Conservation (phyloP, 768 basidiomycete genomes). For the Phylloporus arenicola region DNA sequence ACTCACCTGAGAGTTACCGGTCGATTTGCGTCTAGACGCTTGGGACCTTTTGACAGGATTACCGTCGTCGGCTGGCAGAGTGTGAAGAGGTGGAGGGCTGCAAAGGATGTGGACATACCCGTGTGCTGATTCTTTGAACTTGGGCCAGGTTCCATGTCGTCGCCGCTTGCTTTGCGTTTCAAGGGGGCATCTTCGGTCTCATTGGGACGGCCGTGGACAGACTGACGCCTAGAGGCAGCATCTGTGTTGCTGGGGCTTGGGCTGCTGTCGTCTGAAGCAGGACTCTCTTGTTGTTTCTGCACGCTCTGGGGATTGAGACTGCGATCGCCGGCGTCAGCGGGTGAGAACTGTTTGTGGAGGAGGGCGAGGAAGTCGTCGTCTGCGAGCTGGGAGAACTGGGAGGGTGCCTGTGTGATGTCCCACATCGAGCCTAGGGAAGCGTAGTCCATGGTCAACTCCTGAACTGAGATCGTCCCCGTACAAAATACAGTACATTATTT, state of each 20-base stretch:
- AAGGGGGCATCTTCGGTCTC: constrained; percentile 45
- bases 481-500: not conserved
- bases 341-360: constrained; percentile 69
- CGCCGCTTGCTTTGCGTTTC: constrained; percentile 75
- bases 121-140: constrained; percentile 63
- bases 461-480: constrained; percentile 5
- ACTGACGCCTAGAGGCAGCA: constrained; percentile 17
- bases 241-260: constrained; percentile 58
- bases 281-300: constrained; percentile 35
- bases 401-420: constrained; percentile 56
- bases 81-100: constrained; percentile 1
- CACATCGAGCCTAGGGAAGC: constrained; percentile 50
- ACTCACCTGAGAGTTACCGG: constrained; percentile 33
- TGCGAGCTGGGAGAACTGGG: constrained; percentile 54
- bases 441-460: constrained; percentile 28
- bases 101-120: constrained; percentile 34
- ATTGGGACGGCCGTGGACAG: constrained; percentile 24
- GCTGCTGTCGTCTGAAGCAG: constrained; percentile 71
- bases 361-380: constrained; percentile 77
- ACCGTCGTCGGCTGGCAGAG: constrained; percentile 20
- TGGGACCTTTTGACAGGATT: constrained; percentile 23
- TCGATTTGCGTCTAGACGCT: constrained; percentile 37
- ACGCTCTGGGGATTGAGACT: constrained; percentile 59
- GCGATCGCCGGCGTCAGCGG: constrained; percentile 30
- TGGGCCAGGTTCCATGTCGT: constrained; percentile 59